A percentile compares a stretch with the other conserved stretches of the same genome.
Evolutionary conservation across 129 eudicot genomes (phyloP).

Genomic region (Artemisia annua): DNA sequence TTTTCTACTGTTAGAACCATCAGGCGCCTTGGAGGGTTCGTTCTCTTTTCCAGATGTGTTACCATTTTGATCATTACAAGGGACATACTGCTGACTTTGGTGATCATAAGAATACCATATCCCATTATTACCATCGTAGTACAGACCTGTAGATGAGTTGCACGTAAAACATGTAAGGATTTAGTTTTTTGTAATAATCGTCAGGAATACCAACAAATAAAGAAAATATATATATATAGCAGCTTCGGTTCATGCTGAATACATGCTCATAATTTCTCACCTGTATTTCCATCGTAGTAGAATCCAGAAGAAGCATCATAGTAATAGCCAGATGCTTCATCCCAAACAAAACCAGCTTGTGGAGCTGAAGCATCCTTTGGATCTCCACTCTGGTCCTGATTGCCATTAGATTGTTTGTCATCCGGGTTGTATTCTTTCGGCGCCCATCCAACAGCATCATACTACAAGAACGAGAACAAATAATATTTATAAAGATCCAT

Average conservation of each 20-base stretch:
- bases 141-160: slow-evolving; percentile 59
- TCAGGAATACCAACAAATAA: not conserved
- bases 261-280: slow-evolving; percentile 27
- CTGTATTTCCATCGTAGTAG: slow-evolving; percentile 96
- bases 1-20: slow-evolving; percentile 57
- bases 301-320: slow-evolving; percentile 96
- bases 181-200: not conserved
- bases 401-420: slow-evolving; percentile 62
- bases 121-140: slow-evolving; percentile 96
- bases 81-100: slow-evolving; percentile 82
- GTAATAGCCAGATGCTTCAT: slow-evolving; percentile 96
- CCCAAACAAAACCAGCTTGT: slow-evolving; percentile 97
- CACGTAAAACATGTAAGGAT: not conserved
- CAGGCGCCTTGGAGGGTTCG: slow-evolving; percentile 50
- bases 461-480: slow-evolving; percentile 39
- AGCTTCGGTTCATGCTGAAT: no score
- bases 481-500: not conserved
- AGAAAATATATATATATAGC: not conserved
- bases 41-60: slow-evolving; percentile 51
- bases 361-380: slow-evolving; percentile 64
- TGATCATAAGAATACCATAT: slow-evolving; percentile 87
- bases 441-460: slow-evolving; percentile 98
- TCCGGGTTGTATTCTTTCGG: slow-evolving; percentile 98
- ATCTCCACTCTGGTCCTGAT: slow-evolving; percentile 57
- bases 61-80: slow-evolving; percentile 70